Evolutionary conservation across 164 flowering plant species (phyloP), one percentile per base, ranked within the genome.

Genomic region (Pachysandra terminalis): DNA sequence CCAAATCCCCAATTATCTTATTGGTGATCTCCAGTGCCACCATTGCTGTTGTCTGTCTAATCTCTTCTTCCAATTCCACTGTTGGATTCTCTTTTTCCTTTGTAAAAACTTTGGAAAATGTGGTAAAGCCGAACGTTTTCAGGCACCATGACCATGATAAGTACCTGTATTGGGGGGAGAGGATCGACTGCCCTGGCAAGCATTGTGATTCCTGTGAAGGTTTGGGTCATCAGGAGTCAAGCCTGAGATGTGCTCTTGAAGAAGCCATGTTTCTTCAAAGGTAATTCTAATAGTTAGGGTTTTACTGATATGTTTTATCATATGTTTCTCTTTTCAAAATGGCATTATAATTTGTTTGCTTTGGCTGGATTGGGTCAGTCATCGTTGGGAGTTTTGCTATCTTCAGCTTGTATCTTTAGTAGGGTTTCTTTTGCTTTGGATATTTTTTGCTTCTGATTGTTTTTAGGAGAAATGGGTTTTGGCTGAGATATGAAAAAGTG

Each of bases 101-200:
- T 21, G 62, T 58, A 2, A 62, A 35, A 67, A 57, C 63, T 78
- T 41, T 40, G 27, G 52, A 9, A 27, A 56, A 35, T 23, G 19
- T 63, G 53, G 58, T 51, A 32, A 45, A 21, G 22, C 24, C 58
- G 3, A 59, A 45, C 45, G 58, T 7, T 35, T 52, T 37, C 23
- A 51, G 23, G 8, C 69, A 59, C 59, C 63, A 60, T 19, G 68
- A 63, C 27, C 63, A 71, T 19, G 85, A 84, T 19, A 89, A 86
- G 82, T 92, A 81, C 72, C 61, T 95, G 73, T 95, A 95, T 66
- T 95, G 99, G 99, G 99, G 99, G 0, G 63, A 81, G 52, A 75
- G 82, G 74, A 87, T 95, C 60, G 99, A 95, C 68, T 95, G 99
- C 67, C 99, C 99, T 19, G 99, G 99, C 0, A 95, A 95, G 77